These are phyloP conservation scores for Irpex rosettiformis DNA, from an alignment of 1,284 basidiomycete genomes.

Conservation along the genomic window DNA sequence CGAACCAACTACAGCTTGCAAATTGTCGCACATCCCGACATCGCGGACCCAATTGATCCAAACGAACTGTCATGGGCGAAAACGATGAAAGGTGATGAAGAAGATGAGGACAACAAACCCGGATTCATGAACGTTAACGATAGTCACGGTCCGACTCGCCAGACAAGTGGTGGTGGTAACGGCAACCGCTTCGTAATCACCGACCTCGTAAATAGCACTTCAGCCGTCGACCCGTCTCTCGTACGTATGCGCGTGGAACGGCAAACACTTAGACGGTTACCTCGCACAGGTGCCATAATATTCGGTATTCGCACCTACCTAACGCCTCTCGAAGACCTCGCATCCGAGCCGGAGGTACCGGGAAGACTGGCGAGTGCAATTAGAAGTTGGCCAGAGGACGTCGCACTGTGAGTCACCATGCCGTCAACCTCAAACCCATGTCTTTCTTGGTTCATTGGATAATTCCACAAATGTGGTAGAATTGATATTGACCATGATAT, in stretches of 20 bases:
- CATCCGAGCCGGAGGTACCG: slow-evolving; percentile 59
- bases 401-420: slow-evolving; percentile 36
- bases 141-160: not conserved
- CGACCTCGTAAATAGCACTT: slow-evolving; percentile 14
- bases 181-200: not conserved
- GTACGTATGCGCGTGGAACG: slow-evolving; percentile 67
- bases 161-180: not conserved
- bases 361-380: slow-evolving; percentile 67
- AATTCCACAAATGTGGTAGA: no score
- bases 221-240: slow-evolving; percentile 34
- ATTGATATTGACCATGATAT: not conserved
- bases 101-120: slow-evolving; percentile 30
- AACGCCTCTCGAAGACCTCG: slow-evolving; percentile 56
- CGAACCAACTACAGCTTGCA: slow-evolving; percentile 75
- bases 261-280: slow-evolving; percentile 69
- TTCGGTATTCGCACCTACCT: slow-evolving; percentile 78
- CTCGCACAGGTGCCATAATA: slow-evolving; percentile 64
- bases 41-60: slow-evolving; percentile 42
- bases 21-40: slow-evolving; percentile 36
- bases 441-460: not conserved
- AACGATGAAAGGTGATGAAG: slow-evolving; percentile 64
- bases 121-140: slow-evolving; percentile 19
- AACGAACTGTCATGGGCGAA: slow-evolving; percentile 68
- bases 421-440: not conserved
- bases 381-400: slow-evolving; percentile 66